Evolutionary conservation across 2,329 filamentous ascomycete species (phyloP), one percentile per base, ranked within the genome.

Genomic region (Pyrenochaeta sp.): DNA sequence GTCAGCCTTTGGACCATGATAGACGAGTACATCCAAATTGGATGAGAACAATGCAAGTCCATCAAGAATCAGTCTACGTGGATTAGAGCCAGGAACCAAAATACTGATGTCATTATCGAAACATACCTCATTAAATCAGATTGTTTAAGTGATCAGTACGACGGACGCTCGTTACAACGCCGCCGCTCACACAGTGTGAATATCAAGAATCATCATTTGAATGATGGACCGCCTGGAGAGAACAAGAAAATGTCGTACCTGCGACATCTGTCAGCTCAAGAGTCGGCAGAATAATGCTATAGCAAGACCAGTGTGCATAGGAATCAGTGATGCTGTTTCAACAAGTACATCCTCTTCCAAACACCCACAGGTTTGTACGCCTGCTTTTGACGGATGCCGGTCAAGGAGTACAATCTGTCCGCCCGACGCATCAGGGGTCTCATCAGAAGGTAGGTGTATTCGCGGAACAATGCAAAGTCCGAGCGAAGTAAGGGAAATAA

Each of bases 81-180:
- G 15, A 55, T 76, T 64, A 76, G n/a, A n/a, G 71, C 57, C 18
- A 41, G 46, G 23, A 37, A 7, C 49, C 9, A 14, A 14, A 41
- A 9, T 9, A 6, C 10, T 18, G 39, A n/a, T 14, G 4, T 18
- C 18, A 4, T 4, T 10, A 30, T 7, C 4, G 21, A 6, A 14
- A 67, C 74, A 64, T 76, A 79, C 84, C 84, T 87, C 85, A 87
- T 87, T 87, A 87, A 87, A 87, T 87, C 85, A 87, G 85, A 87
- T 85, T 87, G 85, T 85, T 82, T 82, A 74, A 77, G 79, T 80
- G 83, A 83, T 87, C 84, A 87, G 82, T 64, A 75, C 81, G 74
- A 76, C 63, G 59, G 54, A 64, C 71, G 70, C 69, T 79, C 78
- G 76, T 80, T 81, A 81, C 75, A 73, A 70, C 73, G 76, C 74